These are phyloP conservation scores for Clavaria fumosa DNA, from an alignment of 768 basidiomycete species.

Conservation along the genomic window DNA sequence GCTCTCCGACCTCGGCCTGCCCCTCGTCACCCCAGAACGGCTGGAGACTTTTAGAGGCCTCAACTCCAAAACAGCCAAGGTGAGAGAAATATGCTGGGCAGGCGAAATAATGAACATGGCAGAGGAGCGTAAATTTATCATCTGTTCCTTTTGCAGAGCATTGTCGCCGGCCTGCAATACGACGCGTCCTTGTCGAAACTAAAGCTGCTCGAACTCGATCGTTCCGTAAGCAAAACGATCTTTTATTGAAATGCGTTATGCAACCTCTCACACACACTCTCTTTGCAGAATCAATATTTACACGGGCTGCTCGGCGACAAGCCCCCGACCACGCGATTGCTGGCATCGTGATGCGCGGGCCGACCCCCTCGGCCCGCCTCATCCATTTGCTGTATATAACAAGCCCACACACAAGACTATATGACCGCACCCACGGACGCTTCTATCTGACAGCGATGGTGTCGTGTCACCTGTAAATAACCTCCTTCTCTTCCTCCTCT, in stretches of 20 bases:
- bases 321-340: too few species aligned
- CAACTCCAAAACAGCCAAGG: conserved; percentile 68
- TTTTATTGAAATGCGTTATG: not conserved
- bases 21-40: conserved; percentile 38
- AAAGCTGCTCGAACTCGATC: conserved; percentile 52
- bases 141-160: conserved; percentile 31
- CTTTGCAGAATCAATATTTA: conserved; percentile 1
- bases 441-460: too few species aligned
- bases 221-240: conserved; percentile 53
- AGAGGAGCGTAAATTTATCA: too few species aligned
- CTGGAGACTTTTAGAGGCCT: conserved; percentile 52
- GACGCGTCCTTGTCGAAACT: conserved; percentile 44
- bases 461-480: too few species aligned
- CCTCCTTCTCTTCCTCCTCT: too few species aligned
- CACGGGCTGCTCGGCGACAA: conserved; percentile 1
- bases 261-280: not conserved
- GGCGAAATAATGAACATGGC: too few species aligned
- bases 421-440: too few species aligned
- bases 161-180: conserved; percentile 56
- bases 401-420: too few species aligned
- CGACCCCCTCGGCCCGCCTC: too few species aligned
- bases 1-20: conserved; percentile 35
- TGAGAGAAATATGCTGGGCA: too few species aligned
- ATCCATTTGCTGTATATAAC: too few species aligned
- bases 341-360: too few species aligned